Evolutionary conservation across 441 rosid species (phyloP).

Genomic region (Brassica balearica): DNA sequence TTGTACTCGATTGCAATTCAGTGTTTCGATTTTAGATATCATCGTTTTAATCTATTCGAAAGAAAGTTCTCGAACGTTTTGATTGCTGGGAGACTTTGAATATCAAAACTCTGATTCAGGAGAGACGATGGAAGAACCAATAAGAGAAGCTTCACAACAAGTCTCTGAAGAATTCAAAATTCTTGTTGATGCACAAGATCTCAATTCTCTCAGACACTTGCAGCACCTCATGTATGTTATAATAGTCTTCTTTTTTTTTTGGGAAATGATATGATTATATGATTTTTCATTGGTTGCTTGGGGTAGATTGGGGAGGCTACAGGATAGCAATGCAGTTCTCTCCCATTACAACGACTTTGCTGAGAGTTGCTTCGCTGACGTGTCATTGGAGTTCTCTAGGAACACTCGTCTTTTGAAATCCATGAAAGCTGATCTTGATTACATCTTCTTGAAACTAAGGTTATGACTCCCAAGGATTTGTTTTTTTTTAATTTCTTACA

Average conservation of each 20-base stretch:
- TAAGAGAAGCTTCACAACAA: conserved; percentile 68
- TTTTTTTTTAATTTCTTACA: not conserved
- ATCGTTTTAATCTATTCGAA: not conserved
- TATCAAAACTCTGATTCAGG: not conserved
- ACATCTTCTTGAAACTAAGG: conserved; percentile 91
- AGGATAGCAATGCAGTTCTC: conserved; percentile 92
- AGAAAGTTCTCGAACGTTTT: not conserved
- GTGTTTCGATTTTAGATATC: not conserved
- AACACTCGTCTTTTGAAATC: conserved; percentile 73
- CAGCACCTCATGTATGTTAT: conserved; percentile 74
- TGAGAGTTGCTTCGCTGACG: conserved; percentile 78
- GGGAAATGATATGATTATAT: not conserved
- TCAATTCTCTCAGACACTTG: conserved; percentile 69
- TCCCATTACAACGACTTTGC: conserved; percentile 90
- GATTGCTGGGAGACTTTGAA: no score
- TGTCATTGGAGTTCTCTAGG: conserved; percentile 68
- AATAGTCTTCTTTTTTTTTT: no score
- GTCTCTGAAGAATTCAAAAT: conserved; percentile 73
- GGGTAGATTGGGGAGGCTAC: conserved; percentile 85
- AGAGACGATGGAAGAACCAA: conserved; percentile 47
- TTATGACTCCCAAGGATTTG: conserved; percentile 18
- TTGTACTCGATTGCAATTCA: not conserved
- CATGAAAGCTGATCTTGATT: conserved; percentile 88
- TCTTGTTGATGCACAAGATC: conserved; percentile 61
- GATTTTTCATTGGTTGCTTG: not conserved